Percentiles rank a stretch among this genome's conserved stretches.
Evolutionary conservation across 148 eudicot genomes (phyloP).

Genomic region (Linanthus parryae): DNA sequence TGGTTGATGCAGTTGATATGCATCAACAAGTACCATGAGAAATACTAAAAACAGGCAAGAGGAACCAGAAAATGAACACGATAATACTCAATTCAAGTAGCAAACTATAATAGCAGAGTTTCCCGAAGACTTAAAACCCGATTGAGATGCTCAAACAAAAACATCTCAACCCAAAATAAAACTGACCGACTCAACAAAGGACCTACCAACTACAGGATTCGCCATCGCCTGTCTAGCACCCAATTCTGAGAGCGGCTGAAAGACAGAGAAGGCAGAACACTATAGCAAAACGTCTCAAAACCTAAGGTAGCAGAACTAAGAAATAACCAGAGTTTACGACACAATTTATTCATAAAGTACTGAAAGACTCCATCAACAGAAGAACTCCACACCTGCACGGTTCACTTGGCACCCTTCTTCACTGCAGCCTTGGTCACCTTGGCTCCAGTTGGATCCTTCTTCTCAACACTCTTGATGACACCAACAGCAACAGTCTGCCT

Average conservation of each 20-base stretch:
- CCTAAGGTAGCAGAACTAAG: neutral
- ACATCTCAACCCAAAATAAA: constrained; percentile 2
- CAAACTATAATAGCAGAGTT: no score
- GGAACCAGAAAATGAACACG: neutral
- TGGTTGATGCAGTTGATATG: no score
- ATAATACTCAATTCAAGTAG: neutral
- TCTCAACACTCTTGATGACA: constrained; percentile 10
- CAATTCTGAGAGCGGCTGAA: constrained; percentile 23
- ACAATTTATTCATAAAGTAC: neutral
- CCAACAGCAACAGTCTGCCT: constrained; percentile 13
- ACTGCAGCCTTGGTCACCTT: constrained; percentile 10
- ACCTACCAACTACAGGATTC: neutral
- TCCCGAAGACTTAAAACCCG: no score
- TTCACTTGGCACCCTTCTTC: constrained; percentile 12
- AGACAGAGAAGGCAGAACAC: constrained; percentile 11
- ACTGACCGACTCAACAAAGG: neutral
- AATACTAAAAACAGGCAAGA: no score
- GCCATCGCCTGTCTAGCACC: constrained; percentile 40
- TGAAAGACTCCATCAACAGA: neutral
- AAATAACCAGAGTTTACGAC: neutral
- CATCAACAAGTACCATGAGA: no score
- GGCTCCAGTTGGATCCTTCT: constrained; percentile 10
- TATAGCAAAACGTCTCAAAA: neutral
- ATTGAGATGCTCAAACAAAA: neutral
- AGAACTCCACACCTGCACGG: neutral